These are phyloP conservation scores for Linnemannia zychae DNA, from an alignment of 192 early-diverging fungal species.

Conservation along the genomic window DNA sequence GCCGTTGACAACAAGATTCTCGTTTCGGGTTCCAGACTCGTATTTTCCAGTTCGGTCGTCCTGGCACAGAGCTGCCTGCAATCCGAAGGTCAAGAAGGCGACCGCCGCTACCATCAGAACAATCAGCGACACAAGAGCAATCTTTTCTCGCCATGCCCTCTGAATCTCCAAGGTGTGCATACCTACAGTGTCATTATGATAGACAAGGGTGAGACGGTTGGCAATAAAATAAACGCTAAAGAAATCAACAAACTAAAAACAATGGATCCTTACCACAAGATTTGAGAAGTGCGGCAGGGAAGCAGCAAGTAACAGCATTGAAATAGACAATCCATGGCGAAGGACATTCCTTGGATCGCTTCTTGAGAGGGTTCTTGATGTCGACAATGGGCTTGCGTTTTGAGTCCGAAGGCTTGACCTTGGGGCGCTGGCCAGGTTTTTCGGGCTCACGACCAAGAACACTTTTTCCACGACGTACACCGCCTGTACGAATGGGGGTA, in stretches of 20 bases:
- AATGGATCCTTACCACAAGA: constrained; percentile 46
- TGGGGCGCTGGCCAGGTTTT: constrained; percentile 55
- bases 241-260: background rate
- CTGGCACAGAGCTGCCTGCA: constrained; percentile 75
- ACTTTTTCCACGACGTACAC: constrained; percentile 47
- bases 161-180: constrained; percentile 72
- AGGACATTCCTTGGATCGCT: constrained; percentile 40
- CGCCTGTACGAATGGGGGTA: constrained; percentile 20
- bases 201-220: constrained; percentile 6
- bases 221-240: background rate
- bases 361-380: constrained; percentile 53
- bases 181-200: constrained; percentile 56
- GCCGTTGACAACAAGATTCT: constrained; percentile 71
- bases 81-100: constrained; percentile 91
- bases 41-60: constrained; percentile 52
- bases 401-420: constrained; percentile 30
- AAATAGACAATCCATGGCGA: constrained; percentile 61
- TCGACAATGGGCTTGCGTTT: constrained; percentile 34
- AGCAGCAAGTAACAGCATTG: constrained; percentile 60
- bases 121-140: constrained; percentile 88
- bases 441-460: constrained; percentile 52
- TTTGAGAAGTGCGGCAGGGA: constrained; percentile 46
- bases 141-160: constrained; percentile 93
- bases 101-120: constrained; percentile 76
- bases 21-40: constrained; percentile 50